Evolutionary conservation across 768 basidiomycete genomes (phyloP).

Genomic region (Mycena vitilis): DNA sequence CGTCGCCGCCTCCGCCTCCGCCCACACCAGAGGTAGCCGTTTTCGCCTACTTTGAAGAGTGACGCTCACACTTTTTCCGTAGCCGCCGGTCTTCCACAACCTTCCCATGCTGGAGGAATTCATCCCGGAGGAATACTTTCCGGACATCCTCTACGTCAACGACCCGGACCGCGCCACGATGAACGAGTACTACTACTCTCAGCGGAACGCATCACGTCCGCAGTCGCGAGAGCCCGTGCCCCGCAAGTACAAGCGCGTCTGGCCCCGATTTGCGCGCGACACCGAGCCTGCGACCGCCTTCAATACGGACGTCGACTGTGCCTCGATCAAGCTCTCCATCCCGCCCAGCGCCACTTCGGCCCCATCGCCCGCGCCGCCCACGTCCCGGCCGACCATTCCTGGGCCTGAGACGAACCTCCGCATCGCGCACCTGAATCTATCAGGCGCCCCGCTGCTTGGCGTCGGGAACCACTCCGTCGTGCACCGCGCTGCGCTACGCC

Average conservation of each 20-base stretch:
- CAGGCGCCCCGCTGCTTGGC: slow-evolving; percentile 43
- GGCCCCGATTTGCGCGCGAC: slow-evolving; percentile 30
- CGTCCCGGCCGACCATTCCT: neutral
- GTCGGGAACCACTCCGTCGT: slow-evolving; percentile 55
- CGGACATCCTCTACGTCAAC: slow-evolving; percentile 35
- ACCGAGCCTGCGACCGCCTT: slow-evolving; percentile 19
- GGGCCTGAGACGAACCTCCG: slow-evolving; percentile 18
- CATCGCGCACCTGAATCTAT: slow-evolving; percentile 50
- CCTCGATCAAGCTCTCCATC: slow-evolving; percentile 22
- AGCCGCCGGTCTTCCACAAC: slow-evolving; percentile 18
- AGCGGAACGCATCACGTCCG: no score
- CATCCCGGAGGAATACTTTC: slow-evolving; percentile 32
- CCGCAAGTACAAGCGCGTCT: slow-evolving; percentile 33
- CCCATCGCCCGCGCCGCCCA: neutral
- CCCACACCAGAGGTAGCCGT: slow-evolving; percentile 10
- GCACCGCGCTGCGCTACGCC: slow-evolving; percentile 50
- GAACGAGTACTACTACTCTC: neutral
- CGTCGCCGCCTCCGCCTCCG: neutral
- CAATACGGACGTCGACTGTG: slow-evolving; percentile 11
- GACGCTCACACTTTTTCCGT: neutral
- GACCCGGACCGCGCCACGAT: slow-evolving; percentile 24
- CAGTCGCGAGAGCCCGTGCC: slow-evolving; percentile 21
- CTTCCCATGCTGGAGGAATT: slow-evolving; percentile 33
- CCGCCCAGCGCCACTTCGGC: neutral
- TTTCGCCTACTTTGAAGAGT: neutral